Conservation (phyloP, 306 rosid genomes). For the Mimosa bimucronata region DNA sequence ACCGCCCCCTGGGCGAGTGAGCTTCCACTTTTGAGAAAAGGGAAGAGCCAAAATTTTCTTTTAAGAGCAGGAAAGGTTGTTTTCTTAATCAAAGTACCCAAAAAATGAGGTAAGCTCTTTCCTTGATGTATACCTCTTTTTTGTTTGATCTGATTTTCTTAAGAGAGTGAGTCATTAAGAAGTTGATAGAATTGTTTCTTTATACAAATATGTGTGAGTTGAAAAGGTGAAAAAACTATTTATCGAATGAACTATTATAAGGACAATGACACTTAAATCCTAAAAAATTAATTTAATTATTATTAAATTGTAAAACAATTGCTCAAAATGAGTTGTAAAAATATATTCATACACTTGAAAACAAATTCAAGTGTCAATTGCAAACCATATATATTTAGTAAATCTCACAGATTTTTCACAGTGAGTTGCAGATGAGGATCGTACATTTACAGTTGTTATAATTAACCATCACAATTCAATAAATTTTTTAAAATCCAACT, state of each 20-base stretch:
- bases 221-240: too few relatives aligned
- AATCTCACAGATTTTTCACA: too few relatives aligned
- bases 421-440: too few relatives aligned
- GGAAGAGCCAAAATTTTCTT: not conserved
- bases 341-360: not conserved
- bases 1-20: too few relatives aligned
- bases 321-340: not conserved
- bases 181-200: not conserved
- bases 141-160: not conserved
- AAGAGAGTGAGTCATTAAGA: not conserved
- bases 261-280: not conserved
- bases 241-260: too few relatives aligned
- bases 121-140: not conserved
- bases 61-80: conserved; percentile 4
- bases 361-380: not conserved
- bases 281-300: too few relatives aligned
- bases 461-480: too few relatives aligned
- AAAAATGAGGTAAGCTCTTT: not conserved
- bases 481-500: too few relatives aligned
- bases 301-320: too few relatives aligned
- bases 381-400: not conserved
- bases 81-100: not conserved
- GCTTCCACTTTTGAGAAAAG: not conserved
- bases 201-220: not conserved
- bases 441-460: too few relatives aligned